These are phyloP conservation scores for Aspergillus affinis DNA, from an alignment of 495 filamentous ascomycete species.

Conservation along the genomic window DNA sequence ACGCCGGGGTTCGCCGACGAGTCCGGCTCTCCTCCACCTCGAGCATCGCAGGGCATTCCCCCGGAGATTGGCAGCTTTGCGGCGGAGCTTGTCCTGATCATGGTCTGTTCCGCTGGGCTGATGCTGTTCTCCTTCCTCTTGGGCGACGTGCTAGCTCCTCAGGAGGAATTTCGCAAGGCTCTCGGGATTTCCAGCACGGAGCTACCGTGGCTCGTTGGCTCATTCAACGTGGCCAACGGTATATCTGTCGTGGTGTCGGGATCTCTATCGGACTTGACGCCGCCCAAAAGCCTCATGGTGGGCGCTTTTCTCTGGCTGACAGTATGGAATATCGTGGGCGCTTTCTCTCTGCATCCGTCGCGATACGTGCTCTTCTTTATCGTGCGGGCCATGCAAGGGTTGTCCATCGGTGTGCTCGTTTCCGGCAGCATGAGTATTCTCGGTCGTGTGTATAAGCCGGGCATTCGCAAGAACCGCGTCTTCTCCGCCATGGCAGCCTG, in stretches of 20 bases:
- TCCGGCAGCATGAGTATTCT: conserved; percentile 35
- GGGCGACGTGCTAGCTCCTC: conserved; percentile 42
- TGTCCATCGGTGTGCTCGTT: conserved; percentile 32
- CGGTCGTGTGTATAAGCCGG: conserved; percentile 32
- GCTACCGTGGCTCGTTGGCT: conserved; percentile 45
- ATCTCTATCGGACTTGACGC: conserved; percentile 41
- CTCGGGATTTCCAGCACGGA: conserved; percentile 39
- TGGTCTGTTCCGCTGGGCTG: conserved; percentile 45
- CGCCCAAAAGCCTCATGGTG: conserved; percentile 43
- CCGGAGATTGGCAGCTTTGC: conserved; percentile 35
- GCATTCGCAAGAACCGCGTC: conserved; percentile 34
- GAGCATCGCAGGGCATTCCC: conserved; percentile 30
- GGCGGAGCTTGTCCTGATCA: conserved; percentile 40
- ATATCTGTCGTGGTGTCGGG: conserved; percentile 47
- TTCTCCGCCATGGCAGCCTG: conserved; percentile 36
- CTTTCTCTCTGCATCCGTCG: conserved; percentile 32
- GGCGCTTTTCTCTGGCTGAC: conserved; percentile 45
- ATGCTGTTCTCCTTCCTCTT: conserved; percentile 47
- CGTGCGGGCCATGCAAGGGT: conserved; percentile 35
- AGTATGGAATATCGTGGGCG: conserved; percentile 43
- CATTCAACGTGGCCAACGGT: conserved; percentile 40
- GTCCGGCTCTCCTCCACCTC: conserved; percentile 7
- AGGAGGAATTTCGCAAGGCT: conserved; percentile 31
- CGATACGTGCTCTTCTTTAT: conserved; percentile 30
- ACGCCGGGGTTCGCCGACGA: conserved; percentile 6